Evolutionary conservation across 371 early-diverging fungal species (phyloP).

Genomic region (Nematocida parisii): DNA sequence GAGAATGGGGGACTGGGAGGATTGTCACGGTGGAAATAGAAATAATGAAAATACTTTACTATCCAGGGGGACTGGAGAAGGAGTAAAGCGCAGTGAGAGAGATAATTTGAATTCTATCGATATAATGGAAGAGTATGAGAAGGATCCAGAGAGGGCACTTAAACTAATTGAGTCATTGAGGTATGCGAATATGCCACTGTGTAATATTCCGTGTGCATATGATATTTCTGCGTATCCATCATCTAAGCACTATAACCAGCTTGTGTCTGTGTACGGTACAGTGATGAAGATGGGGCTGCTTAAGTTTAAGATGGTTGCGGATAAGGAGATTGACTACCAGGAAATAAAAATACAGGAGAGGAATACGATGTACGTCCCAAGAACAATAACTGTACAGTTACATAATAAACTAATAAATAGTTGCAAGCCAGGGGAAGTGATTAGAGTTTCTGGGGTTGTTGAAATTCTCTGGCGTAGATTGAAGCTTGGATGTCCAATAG

Average conservation of each 20-base stretch:
- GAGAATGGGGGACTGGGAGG: not conserved
- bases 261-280: conserved; percentile 65
- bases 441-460: conserved; percentile 62
- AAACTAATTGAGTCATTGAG: not conserved
- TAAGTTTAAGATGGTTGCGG: conserved; percentile 58
- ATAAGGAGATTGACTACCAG: conserved; percentile 50
- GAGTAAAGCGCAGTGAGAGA: conserved; percentile 48
- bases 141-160: conserved; percentile 24
- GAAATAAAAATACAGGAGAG: conserved; percentile 52
- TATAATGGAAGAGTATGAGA: conserved; percentile 33
- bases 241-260: conserved; percentile 55
- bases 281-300: conserved; percentile 61
- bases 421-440: conserved; percentile 64
- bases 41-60: not conserved
- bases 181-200: not conserved
- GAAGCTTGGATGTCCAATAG: conserved; percentile 55
- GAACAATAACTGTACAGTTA: conserved; percentile 62
- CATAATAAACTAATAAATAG: conserved; percentile 60
- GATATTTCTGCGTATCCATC: conserved; percentile 52
- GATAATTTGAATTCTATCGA: conserved; percentile 47
- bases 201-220: conserved; percentile 58
- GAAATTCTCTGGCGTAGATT: conserved; percentile 56
- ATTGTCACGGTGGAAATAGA: not conserved
- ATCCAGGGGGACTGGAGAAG: not conserved
- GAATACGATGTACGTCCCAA: conserved; percentile 62